Evolutionary conservation across 2,329 filamentous ascomycete species (phyloP), one percentile per base, ranked within the genome.

Genomic region (Xylogone sp.): DNA sequence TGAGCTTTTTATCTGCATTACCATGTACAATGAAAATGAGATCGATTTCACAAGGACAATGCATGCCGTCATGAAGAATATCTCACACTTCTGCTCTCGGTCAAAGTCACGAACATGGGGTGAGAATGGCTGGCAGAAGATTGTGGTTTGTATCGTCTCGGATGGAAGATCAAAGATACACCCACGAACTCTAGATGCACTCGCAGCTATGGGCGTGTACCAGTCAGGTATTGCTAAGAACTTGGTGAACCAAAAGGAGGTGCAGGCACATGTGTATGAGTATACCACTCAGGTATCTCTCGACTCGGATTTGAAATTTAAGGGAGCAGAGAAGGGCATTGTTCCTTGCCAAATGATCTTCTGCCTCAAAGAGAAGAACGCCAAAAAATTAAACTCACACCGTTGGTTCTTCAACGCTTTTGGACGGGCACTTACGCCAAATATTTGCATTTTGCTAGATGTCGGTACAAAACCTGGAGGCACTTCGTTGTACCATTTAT

Each of bases 321-420:
- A 99, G 75, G 94, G 95, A 29, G 94, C 94, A 1, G 95, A 99
- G 71, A 99, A 99, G 75, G 94, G 95, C 27, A 99, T 99, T 59
- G 90, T 97, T 12, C 95, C 94, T 1, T 96, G 91, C 66, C 94
- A 99, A 73, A 90, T 99, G 76, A 93, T 99, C 62, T 99, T 99
- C 70, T 99, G 95, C 65, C 75, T 99, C 56, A 99, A 99, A 73
- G 94, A 99, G 69, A 92, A 94, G 75, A 99, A 99, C 68, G 83
- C 88, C 66, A 95, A 96, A 73, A 99, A 99, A 75, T 81, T 99
- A 61, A 99, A 99, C 75, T 97, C 92, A 1, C 94, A 99, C 70
- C 84, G 94, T 52, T 99, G 94, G 94, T 97, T 97, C 74, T 99
- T 99, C 76, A 99, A 99, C 66, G 94, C 94, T 0, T 96, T 99